These are phyloP conservation scores for Ilex aquifolium DNA, from an alignment of 257 asterid genomes.

Conservation along the genomic window DNA sequence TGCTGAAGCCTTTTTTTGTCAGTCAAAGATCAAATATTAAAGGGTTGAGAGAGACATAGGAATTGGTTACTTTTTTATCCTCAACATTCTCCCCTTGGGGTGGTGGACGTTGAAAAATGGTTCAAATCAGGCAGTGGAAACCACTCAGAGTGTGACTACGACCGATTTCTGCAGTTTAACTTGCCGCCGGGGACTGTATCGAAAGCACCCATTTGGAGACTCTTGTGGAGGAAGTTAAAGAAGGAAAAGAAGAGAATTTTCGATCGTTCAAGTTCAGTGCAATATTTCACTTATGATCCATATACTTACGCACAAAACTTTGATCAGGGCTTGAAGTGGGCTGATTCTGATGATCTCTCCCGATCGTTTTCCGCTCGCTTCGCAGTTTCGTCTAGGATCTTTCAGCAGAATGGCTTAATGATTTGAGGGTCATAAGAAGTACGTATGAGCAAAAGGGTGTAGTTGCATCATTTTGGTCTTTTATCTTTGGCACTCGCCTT, in stretches of 20 bases:
- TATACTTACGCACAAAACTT: conserved; percentile 61
- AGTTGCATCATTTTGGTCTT: not conserved
- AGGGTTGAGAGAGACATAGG: no score
- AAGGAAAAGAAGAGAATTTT: conserved; percentile 48
- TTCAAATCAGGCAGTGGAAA: conserved; percentile 23
- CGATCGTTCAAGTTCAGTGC: conserved; percentile 35
- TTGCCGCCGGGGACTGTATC: conserved; percentile 22
- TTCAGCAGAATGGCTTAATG: conserved; percentile 39
- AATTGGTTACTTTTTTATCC: no score
- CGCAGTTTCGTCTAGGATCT: conserved; percentile 54
- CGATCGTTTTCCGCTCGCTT: conserved; percentile 72
- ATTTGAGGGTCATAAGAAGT: conserved; percentile 8
- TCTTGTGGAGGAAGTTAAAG: conserved; percentile 71
- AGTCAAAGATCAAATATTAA: no score
- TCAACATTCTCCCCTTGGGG: no score
- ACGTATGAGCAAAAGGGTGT: not conserved
- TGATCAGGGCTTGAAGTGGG: conserved; percentile 45
- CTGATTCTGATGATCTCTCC: conserved; percentile 43
- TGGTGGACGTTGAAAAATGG: conserved; percentile 33
- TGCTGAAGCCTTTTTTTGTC: no score
- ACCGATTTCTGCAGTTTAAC: conserved; percentile 21
- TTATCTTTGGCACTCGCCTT: no score
- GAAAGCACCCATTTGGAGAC: conserved; percentile 41
- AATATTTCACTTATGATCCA: conserved; percentile 51
- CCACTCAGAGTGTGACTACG: conserved; percentile 27